Conservation (phyloP, 2,329 filamentous ascomycete species). For the Venturia nashicola region DNA sequence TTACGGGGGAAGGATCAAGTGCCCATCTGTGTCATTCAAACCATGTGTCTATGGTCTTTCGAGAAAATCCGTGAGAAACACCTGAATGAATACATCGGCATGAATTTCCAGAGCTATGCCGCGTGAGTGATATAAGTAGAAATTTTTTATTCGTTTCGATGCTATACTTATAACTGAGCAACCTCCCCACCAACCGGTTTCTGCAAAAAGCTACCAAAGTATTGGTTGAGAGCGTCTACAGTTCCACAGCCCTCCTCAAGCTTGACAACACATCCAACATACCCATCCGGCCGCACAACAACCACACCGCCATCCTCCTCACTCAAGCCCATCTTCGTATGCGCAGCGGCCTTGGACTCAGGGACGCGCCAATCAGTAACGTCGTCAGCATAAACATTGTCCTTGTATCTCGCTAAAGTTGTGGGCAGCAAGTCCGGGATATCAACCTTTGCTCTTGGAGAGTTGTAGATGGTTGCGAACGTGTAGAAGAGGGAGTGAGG, state of each 20-base stretch:
- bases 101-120: too few relatives aligned
- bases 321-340: slow-evolving; percentile 76
- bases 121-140: not conserved
- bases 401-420: slow-evolving; percentile 60
- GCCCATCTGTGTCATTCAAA: too few relatives aligned
- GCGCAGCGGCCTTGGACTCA: slow-evolving; percentile 59
- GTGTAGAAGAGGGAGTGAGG: slow-evolving; percentile 78
- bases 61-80: too few relatives aligned
- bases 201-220: slow-evolving; percentile 62
- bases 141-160: not conserved
- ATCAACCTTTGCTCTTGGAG: slow-evolving; percentile 55
- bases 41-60: too few relatives aligned
- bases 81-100: too few relatives aligned
- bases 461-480: slow-evolving; percentile 62
- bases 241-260: slow-evolving; percentile 68
- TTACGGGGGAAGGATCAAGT: too few relatives aligned
- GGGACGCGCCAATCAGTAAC: slow-evolving; percentile 59
- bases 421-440: slow-evolving; percentile 57
- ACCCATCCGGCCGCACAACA: slow-evolving; percentile 76
- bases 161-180: slow-evolving; percentile 14
- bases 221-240: slow-evolving; percentile 70
- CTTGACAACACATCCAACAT: slow-evolving; percentile 64
- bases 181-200: slow-evolving; percentile 38
- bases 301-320: slow-evolving; percentile 65
- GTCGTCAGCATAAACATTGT: slow-evolving; percentile 81